A percentile compares a stretch with the other conserved stretches of the same genome.
These are phyloP conservation scores for Plasmodium chabaudi DNA, from an alignment of 169 alveolate genomes.

Conservation along the genomic window DNA sequence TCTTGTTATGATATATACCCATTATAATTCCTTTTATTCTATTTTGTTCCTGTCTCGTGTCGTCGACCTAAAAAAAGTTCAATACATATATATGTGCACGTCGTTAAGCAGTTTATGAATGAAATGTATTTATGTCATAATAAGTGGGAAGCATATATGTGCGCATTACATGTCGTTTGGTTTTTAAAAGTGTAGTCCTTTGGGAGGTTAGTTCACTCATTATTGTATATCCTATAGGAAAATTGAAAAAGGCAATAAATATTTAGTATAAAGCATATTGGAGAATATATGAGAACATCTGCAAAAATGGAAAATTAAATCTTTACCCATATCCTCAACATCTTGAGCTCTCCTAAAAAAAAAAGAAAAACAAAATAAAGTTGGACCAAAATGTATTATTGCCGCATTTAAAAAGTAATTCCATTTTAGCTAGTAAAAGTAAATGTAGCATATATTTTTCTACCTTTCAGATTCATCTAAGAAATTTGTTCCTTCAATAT, in stretches of 20 bases:
- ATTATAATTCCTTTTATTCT: slow-evolving; percentile 43
- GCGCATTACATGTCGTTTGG: slow-evolving; percentile 45
- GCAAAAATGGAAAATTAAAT: background rate
- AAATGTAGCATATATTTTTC: slow-evolving; percentile 4
- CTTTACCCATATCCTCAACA: slow-evolving; percentile 69
- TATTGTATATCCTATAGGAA: slow-evolving; percentile 56
- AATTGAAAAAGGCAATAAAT: background rate
- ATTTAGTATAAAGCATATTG: background rate
- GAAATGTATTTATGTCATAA: too few relatives aligned
- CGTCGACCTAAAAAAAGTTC: slow-evolving; percentile 31
- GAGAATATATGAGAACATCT: background rate
- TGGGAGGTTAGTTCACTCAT: slow-evolving; percentile 68
- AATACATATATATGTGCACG: background rate
- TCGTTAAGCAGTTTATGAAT: too few relatives aligned
- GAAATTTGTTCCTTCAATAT: slow-evolving; percentile 57
- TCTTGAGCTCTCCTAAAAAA: slow-evolving; percentile 76
- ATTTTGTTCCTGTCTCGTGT: slow-evolving; percentile 49
- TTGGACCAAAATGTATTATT: too few relatives aligned
- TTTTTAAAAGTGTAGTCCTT: slow-evolving; percentile 49
- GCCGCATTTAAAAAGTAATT: background rate
- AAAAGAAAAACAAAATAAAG: background rate
- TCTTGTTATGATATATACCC: slow-evolving; percentile 58
- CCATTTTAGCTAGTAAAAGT: background rate
- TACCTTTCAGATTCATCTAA: slow-evolving; percentile 62
- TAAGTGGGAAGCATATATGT: background rate